Evolutionary conservation across 441 rosid species (phyloP).

Genomic region (Adansonia madagascariensis): DNA sequence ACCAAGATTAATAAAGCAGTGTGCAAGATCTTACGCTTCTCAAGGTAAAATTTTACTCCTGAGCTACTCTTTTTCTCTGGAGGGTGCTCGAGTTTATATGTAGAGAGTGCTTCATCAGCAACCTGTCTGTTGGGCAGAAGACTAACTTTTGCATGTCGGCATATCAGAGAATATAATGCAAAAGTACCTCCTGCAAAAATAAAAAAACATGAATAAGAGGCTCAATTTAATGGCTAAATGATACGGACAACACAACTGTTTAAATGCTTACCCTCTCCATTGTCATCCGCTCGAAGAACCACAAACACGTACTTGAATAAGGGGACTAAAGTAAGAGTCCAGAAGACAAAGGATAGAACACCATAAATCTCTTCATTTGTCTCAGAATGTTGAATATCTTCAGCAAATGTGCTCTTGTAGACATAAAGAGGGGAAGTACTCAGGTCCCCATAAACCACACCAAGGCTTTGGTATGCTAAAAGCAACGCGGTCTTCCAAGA

Average conservation of each 20-base stretch:
- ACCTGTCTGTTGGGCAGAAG: slow-evolving; percentile 89
- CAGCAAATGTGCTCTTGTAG: slow-evolving; percentile 90
- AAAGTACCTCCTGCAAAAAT: slow-evolving; percentile 80
- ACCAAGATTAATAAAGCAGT: slow-evolving; percentile 84
- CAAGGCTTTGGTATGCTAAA: slow-evolving; percentile 94
- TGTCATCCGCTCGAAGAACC: slow-evolving; percentile 91
- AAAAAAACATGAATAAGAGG: slow-evolving; percentile 21
- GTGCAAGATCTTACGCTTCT: slow-evolving; percentile 77
- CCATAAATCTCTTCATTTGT: slow-evolving; percentile 91
- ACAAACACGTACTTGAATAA: slow-evolving; percentile 89
- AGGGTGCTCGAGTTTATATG: slow-evolving; percentile 77
- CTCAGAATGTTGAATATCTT: slow-evolving; percentile 80
- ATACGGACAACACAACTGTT: neutral
- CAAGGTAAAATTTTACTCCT: slow-evolving; percentile 65
- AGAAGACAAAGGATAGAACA: slow-evolving; percentile 88
- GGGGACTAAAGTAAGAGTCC: slow-evolving; percentile 93
- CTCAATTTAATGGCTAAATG: slow-evolving; percentile 10
- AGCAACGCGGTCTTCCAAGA: slow-evolving; percentile 80
- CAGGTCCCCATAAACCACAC: slow-evolving; percentile 95
- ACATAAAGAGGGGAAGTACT: slow-evolving; percentile 95
- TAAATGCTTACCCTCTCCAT: slow-evolving; percentile 77
- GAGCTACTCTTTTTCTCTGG: slow-evolving; percentile 64
- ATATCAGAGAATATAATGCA: slow-evolving; percentile 86
- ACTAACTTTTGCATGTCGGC: slow-evolving; percentile 92
- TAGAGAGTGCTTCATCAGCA: slow-evolving; percentile 87